phyloP scores from a whole-genome alignment of 2,329 filamentous ascomycete species.

The Hypoxylon sp. region DNA sequence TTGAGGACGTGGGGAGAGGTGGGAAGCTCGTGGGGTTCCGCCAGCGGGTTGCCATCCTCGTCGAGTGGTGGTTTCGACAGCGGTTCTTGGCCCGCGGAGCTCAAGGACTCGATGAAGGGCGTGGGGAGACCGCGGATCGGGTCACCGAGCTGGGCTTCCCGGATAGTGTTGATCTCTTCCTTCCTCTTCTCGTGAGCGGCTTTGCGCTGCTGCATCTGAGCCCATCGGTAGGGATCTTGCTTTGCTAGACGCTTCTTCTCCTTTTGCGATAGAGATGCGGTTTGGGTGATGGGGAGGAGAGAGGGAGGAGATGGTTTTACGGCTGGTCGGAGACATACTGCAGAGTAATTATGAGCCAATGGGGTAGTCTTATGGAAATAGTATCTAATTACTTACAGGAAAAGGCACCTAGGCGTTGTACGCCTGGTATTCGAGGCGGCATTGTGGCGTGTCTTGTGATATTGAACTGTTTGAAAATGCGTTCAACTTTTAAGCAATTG shows the following conservation, averaged over 20 bases:
- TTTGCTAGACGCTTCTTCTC: constrained; percentile 74
- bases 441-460: constrained; percentile 58
- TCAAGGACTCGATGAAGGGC: constrained; percentile 85
- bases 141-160: constrained; percentile 76
- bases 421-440: constrained; percentile 74
- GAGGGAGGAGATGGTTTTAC: constrained; percentile 61
- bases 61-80: constrained; percentile 54
- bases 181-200: constrained; percentile 83
- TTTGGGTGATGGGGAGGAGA: constrained; percentile 69
- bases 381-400: constrained; percentile 62
- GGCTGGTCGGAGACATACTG: constrained; percentile 72
- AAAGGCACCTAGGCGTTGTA: constrained; percentile 69
- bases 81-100: constrained; percentile 67
- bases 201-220: constrained; percentile 85
- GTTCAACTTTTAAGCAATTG: constrained; percentile 34
- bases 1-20: constrained; percentile 72
- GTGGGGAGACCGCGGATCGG: constrained; percentile 83
- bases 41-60: constrained; percentile 56
- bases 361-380: constrained; percentile 42
- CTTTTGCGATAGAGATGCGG: constrained; percentile 71
- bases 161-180: constrained; percentile 73
- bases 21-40: constrained; percentile 57
- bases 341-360: constrained; percentile 40
- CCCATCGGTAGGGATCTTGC: constrained; percentile 84
- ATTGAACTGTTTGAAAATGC: constrained; percentile 17